Percentiles rank a stretch among this genome's conserved stretches.
Conservation (phyloP, 2,329 filamentous ascomycete genomes). For the Boeremia exigua region DNA sequence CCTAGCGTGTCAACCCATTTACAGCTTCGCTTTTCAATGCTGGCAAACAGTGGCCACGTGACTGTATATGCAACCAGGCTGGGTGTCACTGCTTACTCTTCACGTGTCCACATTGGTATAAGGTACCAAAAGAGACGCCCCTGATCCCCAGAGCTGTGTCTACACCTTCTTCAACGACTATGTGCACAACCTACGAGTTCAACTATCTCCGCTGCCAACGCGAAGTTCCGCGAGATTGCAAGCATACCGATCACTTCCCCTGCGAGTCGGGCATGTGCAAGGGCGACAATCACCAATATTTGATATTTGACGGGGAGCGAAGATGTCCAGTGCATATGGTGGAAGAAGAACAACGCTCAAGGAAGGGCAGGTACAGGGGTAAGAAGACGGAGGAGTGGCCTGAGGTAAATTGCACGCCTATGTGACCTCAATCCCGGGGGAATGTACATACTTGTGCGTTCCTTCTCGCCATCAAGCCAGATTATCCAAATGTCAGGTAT, state of each 20-base stretch:
- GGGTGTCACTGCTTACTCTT: neutral
- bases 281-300: neutral
- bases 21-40: neutral
- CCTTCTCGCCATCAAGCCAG: too few relatives aligned
- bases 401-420: neutral
- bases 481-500: neutral
- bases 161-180: neutral
- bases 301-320: neutral
- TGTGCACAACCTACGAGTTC: neutral
- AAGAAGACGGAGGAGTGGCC: neutral
- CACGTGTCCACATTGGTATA: neutral
- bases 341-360: neutral
- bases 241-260: neutral
- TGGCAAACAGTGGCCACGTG: neutral
- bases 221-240: neutral
- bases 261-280: conserved; percentile 2
- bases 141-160: too few relatives aligned
- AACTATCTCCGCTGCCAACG: conserved; percentile 1
- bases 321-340: neutral
- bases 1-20: too few relatives aligned
- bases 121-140: neutral
- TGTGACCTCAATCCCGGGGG: neutral
- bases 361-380: neutral
- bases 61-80: neutral
- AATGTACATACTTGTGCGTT: too few relatives aligned